phyloP scores from a whole-genome alignment of 805 yeast species.

The Starmerella floris region DNA sequence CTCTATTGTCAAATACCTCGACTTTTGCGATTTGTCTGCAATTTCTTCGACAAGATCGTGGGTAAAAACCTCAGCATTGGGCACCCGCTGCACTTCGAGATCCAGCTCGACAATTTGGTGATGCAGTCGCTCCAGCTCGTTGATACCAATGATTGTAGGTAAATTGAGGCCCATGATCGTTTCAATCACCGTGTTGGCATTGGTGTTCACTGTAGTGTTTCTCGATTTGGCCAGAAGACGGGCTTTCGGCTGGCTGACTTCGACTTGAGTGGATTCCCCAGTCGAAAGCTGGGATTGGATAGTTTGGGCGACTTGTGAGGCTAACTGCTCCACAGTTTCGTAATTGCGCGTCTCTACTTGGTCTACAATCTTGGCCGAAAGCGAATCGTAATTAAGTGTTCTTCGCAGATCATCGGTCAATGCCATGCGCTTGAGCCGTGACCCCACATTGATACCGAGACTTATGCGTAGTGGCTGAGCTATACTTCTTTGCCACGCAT shows the following conservation, averaged over 20 bases:
- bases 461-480: slow-evolving; percentile 55
- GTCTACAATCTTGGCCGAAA: slow-evolving; percentile 50
- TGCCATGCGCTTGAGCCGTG: slow-evolving; percentile 48
- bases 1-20: slow-evolving; percentile 84
- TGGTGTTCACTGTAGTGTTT: slow-evolving; percentile 30
- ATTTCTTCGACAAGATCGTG: slow-evolving; percentile 25
- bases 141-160: slow-evolving; percentile 80
- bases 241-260: slow-evolving; percentile 38
- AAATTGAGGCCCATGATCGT: slow-evolving; percentile 34
- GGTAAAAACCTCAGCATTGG: slow-evolving; percentile 14
- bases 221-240: slow-evolving; percentile 45
- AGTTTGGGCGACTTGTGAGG: slow-evolving; percentile 35
- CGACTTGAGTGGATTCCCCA: slow-evolving; percentile 34
- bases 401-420: slow-evolving; percentile 63
- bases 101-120: slow-evolving; percentile 63
- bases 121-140: slow-evolving; percentile 73
- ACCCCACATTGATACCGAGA: slow-evolving; percentile 49
- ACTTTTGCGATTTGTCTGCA: slow-evolving; percentile 50
- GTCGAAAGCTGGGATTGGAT: slow-evolving; percentile 35
- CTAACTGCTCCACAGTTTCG: slow-evolving; percentile 32
- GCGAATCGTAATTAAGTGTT: slow-evolving; percentile 78
- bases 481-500: slow-evolving; percentile 55
- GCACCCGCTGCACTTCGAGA: slow-evolving; percentile 32
- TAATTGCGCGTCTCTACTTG: slow-evolving; percentile 34
- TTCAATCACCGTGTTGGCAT: slow-evolving; percentile 15